Evolutionary conservation across 306 rosid species (phyloP).

Genomic region (Dalbergia cochinchinensis): DNA sequence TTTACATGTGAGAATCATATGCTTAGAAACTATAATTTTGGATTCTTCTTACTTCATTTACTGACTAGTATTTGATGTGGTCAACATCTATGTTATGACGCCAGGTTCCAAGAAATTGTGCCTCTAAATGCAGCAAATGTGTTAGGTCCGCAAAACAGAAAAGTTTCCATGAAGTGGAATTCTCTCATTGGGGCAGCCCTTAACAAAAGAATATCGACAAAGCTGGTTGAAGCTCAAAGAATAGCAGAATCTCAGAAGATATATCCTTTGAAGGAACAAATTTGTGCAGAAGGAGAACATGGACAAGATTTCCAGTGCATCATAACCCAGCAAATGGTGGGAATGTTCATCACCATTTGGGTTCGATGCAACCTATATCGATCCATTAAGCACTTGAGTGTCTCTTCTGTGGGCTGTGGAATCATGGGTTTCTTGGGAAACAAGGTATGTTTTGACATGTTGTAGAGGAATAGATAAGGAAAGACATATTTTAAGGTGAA

Average conservation of each 20-base stretch:
- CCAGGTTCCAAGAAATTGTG: conserved; percentile 93
- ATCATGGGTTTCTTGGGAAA: conserved; percentile 86
- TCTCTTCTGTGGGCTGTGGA: conserved; percentile 83
- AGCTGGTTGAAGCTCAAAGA: conserved; percentile 39
- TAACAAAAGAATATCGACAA: conserved; percentile 55
- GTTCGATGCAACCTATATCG: conserved; percentile 60
- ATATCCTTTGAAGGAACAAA: conserved; percentile 53
- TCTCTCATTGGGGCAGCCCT: conserved; percentile 64
- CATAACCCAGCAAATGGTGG: conserved; percentile 86
- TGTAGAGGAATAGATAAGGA: background rate
- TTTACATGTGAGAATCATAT: conserved; percentile 16
- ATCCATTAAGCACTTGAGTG: conserved; percentile 57
- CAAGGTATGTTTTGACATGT: conserved; percentile 59
- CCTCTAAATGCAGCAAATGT: conserved; percentile 80
- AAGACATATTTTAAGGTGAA: background rate
- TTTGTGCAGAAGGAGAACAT: conserved; percentile 32
- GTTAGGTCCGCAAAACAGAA: conserved; percentile 64
- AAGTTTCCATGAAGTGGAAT: conserved; percentile 68
- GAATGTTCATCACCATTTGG: conserved; percentile 81
- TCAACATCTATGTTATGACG: background rate
- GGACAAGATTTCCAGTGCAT: conserved; percentile 67
- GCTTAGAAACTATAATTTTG: conserved; percentile 26
- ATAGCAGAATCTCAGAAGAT: conserved; percentile 54
- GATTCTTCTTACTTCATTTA: conserved; percentile 1
- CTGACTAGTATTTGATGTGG: background rate